Evolutionary conservation across 768 basidiomycete species (phyloP).

Genomic region (Mycena epipterygia): DNA sequence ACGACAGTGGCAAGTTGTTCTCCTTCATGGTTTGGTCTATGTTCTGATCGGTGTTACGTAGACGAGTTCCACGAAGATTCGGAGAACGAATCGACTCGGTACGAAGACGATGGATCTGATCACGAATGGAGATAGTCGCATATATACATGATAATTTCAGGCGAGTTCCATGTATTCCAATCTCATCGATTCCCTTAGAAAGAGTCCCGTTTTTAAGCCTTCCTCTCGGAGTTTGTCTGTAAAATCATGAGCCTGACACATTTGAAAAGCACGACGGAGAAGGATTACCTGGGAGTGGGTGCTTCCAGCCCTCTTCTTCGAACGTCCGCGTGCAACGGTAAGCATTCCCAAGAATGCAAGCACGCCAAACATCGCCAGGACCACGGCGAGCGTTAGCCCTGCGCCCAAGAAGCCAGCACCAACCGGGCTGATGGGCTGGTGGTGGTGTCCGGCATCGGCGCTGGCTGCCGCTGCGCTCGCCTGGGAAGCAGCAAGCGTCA

Average conservation of each 20-base stretch:
- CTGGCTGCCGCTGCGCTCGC: constrained; percentile 41
- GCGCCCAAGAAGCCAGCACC: constrained; percentile 82
- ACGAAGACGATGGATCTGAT: constrained; percentile 31
- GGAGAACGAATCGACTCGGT: constrained; percentile 18
- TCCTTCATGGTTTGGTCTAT: constrained; percentile 14
- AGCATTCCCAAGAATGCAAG: constrained; percentile 59
- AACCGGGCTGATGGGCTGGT: constrained; percentile 61
- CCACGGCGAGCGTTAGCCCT: constrained; percentile 62
- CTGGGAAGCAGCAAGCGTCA: constrained; percentile 52
- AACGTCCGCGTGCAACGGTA: constrained; percentile 40
- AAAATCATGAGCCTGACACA: neutral
- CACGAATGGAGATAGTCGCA: constrained; percentile 34
- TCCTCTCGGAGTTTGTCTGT: constrained; percentile 15
- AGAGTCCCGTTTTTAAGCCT: constrained; percentile 13
- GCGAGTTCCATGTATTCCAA: constrained; percentile 11
- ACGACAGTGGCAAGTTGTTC: constrained; percentile 43
- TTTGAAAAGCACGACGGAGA: neutral
- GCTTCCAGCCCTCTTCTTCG: constrained; percentile 9
- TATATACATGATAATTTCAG: neutral
- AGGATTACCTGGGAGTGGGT: constrained; percentile 3
- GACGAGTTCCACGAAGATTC: constrained; percentile 61
- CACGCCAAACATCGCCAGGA: constrained; percentile 51
- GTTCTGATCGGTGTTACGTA: constrained; percentile 37
- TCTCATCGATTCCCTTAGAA: too few relatives aligned
- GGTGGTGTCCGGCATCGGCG: constrained; percentile 33